Base-by-base conservation (phyloP, 1,139 yeast species). In the Magnusiomyces suaveolens region DNA sequence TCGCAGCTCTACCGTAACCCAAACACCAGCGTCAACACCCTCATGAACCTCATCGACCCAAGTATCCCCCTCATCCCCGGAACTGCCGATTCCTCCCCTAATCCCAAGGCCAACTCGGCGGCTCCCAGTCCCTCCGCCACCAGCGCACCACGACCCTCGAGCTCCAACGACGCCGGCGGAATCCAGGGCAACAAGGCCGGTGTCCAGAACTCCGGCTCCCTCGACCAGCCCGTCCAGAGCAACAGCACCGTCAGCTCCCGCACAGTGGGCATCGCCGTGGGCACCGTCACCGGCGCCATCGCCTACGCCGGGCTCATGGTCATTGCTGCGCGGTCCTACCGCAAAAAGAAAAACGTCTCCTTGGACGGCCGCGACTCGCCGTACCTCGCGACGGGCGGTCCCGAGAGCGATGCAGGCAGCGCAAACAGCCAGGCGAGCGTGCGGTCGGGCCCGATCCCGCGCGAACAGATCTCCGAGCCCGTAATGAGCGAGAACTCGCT, bases 401-500 rank as follows among this genome's bases (percentile, higher is more conserved):
- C 56, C 16, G 21, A 41, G 23, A 23, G 8, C 14, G n/a, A 8
- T 21, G 26, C 18, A 6, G 26, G 46, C 6, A 29, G 36, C 12
- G 12, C 36, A 29, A 18, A 23, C 26, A 20, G 26, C 18, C 46
- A 8, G 3, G n/a, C n/a, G 6, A 43, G 46, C 18, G n/a, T 6
- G 3, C 16, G 49, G 6, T 51, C 29, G 53, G 60, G 48, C 33
- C 59, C 41, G 51, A 57, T 21, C 49, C 61, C 33, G 32, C 53
- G 46, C 51, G 60, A 50, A 32, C 67, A 64, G 50, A 71, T 71
- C 52, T 70, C 73, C 44, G 68, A 64, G 52, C 75, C 75, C 14
- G 72, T 72, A 20, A 67, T 68, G 65, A 66, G 73, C 55, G 74
- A 70, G 55, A 72, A 72, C 62, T 69, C 73, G 21, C 62, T 71